These are phyloP conservation scores for Acorus calamus DNA, from an alignment of 106 monocot species.

Conservation along the genomic window DNA sequence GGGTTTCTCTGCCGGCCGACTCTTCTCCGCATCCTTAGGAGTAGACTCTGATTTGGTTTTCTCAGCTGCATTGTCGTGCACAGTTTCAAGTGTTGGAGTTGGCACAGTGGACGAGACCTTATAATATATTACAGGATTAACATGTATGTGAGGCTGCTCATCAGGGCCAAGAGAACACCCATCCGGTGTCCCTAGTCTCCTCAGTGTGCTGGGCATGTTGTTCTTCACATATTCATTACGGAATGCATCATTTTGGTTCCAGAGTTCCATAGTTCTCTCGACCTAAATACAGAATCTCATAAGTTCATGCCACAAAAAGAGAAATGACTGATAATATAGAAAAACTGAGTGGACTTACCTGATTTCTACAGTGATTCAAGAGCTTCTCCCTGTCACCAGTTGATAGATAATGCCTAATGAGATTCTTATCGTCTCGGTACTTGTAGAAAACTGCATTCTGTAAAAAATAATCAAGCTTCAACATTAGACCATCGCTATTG, in stretches of 20 bases:
- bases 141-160: constrained; percentile 37
- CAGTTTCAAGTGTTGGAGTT: not conserved
- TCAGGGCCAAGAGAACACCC: constrained; percentile 59
- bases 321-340: not conserved
- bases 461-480: not conserved
- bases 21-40: not conserved
- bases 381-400: constrained; percentile 13
- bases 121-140: not conserved
- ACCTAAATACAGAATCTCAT: constrained; percentile 19
- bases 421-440: constrained; percentile 10
- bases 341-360: constrained; percentile 7
- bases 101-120: not conserved
- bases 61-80: too few relatives aligned
- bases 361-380: constrained; percentile 14
- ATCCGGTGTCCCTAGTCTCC: constrained; percentile 64
- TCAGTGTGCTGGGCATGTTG: constrained; percentile 45
- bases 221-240: constrained; percentile 58
- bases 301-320: too few relatives aligned
- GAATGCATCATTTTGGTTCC: constrained; percentile 73
- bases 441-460: constrained; percentile 28
- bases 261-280: constrained; percentile 66
- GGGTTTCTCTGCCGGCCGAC: too few relatives aligned
- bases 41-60: constrained; percentile 14
- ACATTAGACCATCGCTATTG: too few relatives aligned
- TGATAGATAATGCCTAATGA: not conserved